A percentile compares a stretch with the other conserved stretches of the same genome.
Conservation (phyloP, 805 yeast species). For the Saturnispora mendoncae region DNA sequence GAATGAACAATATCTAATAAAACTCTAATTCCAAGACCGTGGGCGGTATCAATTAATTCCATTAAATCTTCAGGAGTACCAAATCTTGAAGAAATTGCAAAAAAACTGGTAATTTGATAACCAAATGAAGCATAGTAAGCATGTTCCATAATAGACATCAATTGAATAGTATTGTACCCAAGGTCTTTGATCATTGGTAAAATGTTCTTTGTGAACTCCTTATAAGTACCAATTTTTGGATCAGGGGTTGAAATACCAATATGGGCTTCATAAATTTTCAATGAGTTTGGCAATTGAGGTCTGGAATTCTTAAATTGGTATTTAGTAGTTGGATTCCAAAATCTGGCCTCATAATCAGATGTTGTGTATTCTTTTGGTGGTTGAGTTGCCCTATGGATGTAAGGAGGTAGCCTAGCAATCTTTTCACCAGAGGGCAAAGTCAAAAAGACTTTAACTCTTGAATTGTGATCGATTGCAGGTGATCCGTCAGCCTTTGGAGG, state of each 20-base stretch:
- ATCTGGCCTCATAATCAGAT: slow-evolving; percentile 70
- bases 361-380: slow-evolving; percentile 44
- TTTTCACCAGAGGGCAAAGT: slow-evolving; percentile 57
- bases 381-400: slow-evolving; percentile 77
- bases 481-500: slow-evolving; percentile 42
- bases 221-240: slow-evolving; percentile 74
- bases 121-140: slow-evolving; percentile 98
- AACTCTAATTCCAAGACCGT: slow-evolving; percentile 76
- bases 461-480: slow-evolving; percentile 71
- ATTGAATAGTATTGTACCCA: slow-evolving; percentile 88
- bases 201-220: slow-evolving; percentile 70
- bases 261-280: slow-evolving; percentile 90
- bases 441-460: slow-evolving; percentile 65
- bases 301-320: slow-evolving; percentile 57
- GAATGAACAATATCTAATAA: slow-evolving; percentile 90
- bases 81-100: slow-evolving; percentile 80
- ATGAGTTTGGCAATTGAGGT: slow-evolving; percentile 47
- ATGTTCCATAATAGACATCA: slow-evolving; percentile 98
- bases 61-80: slow-evolving; percentile 95
- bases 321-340: slow-evolving; percentile 69
- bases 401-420: slow-evolving; percentile 80
- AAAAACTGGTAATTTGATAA: slow-evolving; percentile 90
- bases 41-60: slow-evolving; percentile 87
- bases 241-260: slow-evolving; percentile 91
- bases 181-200: slow-evolving; percentile 77